These are phyloP conservation scores for Thoreauomyces humboldtii DNA, from an alignment of 192 early-diverging fungal genomes.

Conservation along the genomic window DNA sequence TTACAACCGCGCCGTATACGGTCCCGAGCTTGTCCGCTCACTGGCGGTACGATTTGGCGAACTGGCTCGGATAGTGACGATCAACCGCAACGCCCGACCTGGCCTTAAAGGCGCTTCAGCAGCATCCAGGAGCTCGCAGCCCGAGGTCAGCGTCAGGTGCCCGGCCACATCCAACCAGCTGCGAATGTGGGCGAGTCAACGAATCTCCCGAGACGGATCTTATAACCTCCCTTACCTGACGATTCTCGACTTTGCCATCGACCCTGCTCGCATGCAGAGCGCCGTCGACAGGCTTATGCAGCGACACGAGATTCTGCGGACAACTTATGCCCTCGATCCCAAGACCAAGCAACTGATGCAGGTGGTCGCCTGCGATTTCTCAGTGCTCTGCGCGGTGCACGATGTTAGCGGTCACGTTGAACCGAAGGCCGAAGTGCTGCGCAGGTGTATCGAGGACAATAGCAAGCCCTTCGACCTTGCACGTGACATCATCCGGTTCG, in stretches of 20 bases:
- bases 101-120: too few relatives aligned
- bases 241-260: not conserved
- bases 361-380: not conserved
- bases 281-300: not conserved
- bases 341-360: not conserved
- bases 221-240: constrained; percentile 4
- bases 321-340: constrained; percentile 5
- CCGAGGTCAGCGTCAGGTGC: too few relatives aligned
- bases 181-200: constrained; percentile 18
- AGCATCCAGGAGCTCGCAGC: too few relatives aligned
- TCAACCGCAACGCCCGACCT: too few relatives aligned
- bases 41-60: not conserved
- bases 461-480: not conserved
- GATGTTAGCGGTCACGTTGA: not conserved
- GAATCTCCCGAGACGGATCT: not conserved
- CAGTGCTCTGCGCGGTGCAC: not conserved
- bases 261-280: not conserved
- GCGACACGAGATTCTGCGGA: constrained; percentile 9
- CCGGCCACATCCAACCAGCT: constrained; percentile 9
- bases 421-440: not conserved
- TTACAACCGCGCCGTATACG: not conserved
- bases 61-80: not conserved
- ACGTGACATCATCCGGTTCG: not conserved
- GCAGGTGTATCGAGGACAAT: not conserved
- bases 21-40: not conserved